Evolutionary conservation across 352 stramenopile genomes (phyloP), one percentile per base, ranked within the genome.

Genomic region (Phytophthora lateralis): DNA sequence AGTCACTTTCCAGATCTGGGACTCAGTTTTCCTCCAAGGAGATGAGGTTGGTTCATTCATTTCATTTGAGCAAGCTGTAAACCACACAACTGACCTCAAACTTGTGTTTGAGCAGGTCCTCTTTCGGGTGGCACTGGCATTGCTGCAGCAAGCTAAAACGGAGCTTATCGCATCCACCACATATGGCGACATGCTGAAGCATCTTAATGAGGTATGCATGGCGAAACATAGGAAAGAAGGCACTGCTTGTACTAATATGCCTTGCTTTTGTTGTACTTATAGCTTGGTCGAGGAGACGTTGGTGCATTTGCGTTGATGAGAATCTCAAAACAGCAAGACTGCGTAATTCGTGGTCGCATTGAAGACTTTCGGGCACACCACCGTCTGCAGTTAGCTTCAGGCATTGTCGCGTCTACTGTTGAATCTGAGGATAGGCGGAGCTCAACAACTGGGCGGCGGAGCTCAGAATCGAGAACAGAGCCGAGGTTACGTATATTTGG

Each of bases 331-430:
- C 75, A 78, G 15, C 87, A 93, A 46, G 81, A 92, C 7, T 79
- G 76, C 14, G 82, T 93, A 3, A 81, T 85, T 53, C 75, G 80
- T 34, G 66, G 76, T 4, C 78, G 84, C 30, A 81, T 96, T 34
- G 87, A 96, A 64, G 87, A 94, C 52, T 93, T 96, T 66, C 69
- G 87, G 55, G 87, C 85, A 3, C 85, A 94, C 20, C 85, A 96
- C 54, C 82, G 87, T 10, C 72, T 96, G 4, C 85, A 94, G 42
- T 56, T 94, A 1, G 87, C 87, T 6, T 90, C 85, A 2, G 85
- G 80, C 0, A 93, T 96, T 27, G 82, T 90, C 9, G 81, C 84
- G 8, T 95, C 86, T 3, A 76, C 76, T 6, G 71, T 88, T 46
- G 78, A 88, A 50, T 59, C 64, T 4, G 80, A 80, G 27, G 69